phyloP scores from a whole-genome alignment of 371 early-diverging fungal species.

The Globomyces sp. region DNA sequence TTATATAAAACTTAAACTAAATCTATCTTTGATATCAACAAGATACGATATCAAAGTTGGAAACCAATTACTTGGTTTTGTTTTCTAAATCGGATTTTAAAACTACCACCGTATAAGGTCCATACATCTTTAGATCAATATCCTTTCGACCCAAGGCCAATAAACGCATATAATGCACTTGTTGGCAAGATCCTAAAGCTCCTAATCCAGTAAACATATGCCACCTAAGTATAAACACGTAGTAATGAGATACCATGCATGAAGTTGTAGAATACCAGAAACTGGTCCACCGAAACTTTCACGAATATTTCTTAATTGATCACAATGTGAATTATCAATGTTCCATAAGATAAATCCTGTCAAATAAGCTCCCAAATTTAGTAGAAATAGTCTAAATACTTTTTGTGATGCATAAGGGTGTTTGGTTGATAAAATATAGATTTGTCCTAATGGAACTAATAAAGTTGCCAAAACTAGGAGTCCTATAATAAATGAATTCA shows the following conservation, averaged over 20 bases:
- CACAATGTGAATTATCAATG: constrained; percentile 74
- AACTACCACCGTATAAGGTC: no score
- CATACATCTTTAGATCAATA: no score
- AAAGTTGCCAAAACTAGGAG: constrained; percentile 48
- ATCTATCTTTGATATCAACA: no score
- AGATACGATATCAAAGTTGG: no score
- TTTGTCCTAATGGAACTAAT: constrained; percentile 35
- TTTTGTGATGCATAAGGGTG: constrained; percentile 32
- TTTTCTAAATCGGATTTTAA: no score
- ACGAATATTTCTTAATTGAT: constrained; percentile 40
- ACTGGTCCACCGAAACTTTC: constrained; percentile 24
- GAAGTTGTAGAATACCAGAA: constrained; percentile 44
- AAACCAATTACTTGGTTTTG: no score
- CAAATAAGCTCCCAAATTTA: constrained; percentile 7
- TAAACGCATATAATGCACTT: no score
- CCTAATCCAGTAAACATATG: constrained; percentile 67
- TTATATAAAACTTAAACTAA: no score
- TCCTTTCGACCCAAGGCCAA: no score
- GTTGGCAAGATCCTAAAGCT: no score
- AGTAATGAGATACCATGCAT: constrained; percentile 63
- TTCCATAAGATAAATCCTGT: constrained; percentile 74
- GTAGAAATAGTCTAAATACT: constrained; percentile 18
- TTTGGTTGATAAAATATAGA: constrained; percentile 24
- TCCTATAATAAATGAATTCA: no score
- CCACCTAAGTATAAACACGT: constrained; percentile 63